Evolutionary conservation across 78 protist genomes (phyloP), one percentile per base, ranked within the genome.

Genomic region (Parvularia atlantis): DNA sequence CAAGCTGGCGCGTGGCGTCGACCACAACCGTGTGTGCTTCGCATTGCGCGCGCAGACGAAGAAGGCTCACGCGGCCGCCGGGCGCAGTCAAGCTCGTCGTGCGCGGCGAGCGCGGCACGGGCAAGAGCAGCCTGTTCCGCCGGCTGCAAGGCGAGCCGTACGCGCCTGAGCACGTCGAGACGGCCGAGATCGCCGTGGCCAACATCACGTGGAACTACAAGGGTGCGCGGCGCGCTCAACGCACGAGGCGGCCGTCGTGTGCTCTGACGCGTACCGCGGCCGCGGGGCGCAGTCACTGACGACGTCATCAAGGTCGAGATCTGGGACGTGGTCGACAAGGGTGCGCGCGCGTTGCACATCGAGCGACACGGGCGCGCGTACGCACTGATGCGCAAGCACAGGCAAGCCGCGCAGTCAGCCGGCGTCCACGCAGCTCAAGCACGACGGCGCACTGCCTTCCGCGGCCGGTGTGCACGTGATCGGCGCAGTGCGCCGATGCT

Each of bases 261-360:
- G 9, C 46, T 4, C 46, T 9, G 19, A 41, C 4, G 4, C 46
- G 9, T 41, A 9, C 9, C 46, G 19, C 46, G 9, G 19, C 20
- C 20, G 4, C 35, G 37, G 37, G 37, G 9, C 37, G 9, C 37
- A 58, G 62, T 9, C 4, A 11, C 4, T 9, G 69, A 66, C 36
- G 69, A 66, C 58, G 9, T 9, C 36, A 9, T 66, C 36, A 39
- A 35, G 33, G 69, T 66, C 9, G 69, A 66, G 46, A 4, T 66
- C 19, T 66, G 69, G 69, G 69, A 66, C 9, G 69, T 66, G 33
- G 69, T 66, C 9, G 69, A 66, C 9, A 9, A 66, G 9, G n/a
- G n/a, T n/a, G n/a, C n/a, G n/a, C n/a, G n/a, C n/a, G n/a, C n/a
- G n/a, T n/a, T n/a, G n/a, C n/a, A n/a, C n/a, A n/a, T n/a, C n/a